These are phyloP conservation scores for Pisolithus albus DNA, from an alignment of 768 basidiomycete species.

Conservation along the genomic window DNA sequence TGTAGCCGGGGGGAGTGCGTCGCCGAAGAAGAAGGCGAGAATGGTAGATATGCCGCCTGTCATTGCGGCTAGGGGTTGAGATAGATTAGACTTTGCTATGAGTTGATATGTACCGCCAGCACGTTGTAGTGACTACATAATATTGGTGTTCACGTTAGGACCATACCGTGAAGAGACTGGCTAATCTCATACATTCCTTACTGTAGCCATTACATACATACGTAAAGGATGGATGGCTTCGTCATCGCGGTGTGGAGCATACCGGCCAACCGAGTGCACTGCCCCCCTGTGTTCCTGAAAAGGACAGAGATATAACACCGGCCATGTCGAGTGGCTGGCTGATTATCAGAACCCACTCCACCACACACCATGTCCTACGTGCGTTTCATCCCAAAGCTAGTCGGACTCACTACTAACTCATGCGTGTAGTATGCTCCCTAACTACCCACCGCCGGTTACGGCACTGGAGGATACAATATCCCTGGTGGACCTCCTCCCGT, in stretches of 20 bases:
- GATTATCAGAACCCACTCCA: background rate
- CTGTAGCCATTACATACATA: too few relatives aligned
- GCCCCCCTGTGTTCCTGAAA: too few relatives aligned
- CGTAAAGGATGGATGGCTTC: too few relatives aligned
- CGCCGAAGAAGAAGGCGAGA: slow-evolving; percentile 19
- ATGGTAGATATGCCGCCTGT: slow-evolving; percentile 28
- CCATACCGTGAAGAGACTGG: too few relatives aligned
- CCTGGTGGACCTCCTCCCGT: slow-evolving; percentile 13
- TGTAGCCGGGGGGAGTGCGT: slow-evolving; percentile 2
- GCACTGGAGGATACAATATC: background rate
- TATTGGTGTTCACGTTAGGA: too few relatives aligned
- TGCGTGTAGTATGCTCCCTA: background rate
- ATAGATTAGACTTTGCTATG: background rate
- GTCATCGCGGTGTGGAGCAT: too few relatives aligned
- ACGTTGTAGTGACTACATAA: too few relatives aligned
- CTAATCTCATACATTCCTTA: background rate
- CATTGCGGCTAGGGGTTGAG: slow-evolving; percentile 30
- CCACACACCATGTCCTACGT: background rate
- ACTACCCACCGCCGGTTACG: background rate
- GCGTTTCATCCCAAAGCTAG: background rate
- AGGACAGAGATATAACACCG: background rate
- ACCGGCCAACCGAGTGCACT: too few relatives aligned
- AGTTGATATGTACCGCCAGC: too few relatives aligned
- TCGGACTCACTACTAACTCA: background rate
- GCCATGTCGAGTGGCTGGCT: background rate